phyloP scores from a whole-genome alignment of 345 rosid species.

The Ricinus communis region DNA sequence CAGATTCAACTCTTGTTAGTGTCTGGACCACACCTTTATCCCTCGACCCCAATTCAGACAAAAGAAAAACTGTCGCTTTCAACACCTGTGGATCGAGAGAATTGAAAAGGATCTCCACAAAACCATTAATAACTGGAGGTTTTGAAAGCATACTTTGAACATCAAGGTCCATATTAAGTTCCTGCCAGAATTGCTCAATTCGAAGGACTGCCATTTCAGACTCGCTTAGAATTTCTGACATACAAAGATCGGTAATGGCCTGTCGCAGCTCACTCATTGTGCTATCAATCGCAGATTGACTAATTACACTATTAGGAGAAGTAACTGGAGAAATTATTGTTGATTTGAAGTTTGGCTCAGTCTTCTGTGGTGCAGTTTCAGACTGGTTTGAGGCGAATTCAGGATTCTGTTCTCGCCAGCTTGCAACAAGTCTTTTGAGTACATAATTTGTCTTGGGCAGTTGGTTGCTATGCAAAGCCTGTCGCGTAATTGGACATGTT shows the following conservation, averaged over 20 bases:
- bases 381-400: constrained; percentile 20
- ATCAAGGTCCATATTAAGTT: constrained; percentile 37
- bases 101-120: constrained; percentile 71
- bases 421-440: constrained; percentile 63
- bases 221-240: constrained; percentile 54
- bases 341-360: constrained; percentile 28
- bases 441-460: constrained; percentile 69
- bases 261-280: constrained; percentile 45
- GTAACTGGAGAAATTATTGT: constrained; percentile 23
- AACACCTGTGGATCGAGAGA: constrained; percentile 50
- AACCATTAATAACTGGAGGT: constrained; percentile 59
- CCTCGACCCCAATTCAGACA: constrained; percentile 69
- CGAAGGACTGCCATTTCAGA: constrained; percentile 63
- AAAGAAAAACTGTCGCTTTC: constrained; percentile 52
- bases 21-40: constrained; percentile 59
- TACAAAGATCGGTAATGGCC: constrained; percentile 52
- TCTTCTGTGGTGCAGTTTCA: constrained; percentile 22
- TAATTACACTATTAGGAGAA: constrained; percentile 55
- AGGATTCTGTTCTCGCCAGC: constrained; percentile 57
- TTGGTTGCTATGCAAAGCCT: constrained; percentile 46
- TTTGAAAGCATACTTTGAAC: constrained; percentile 50
- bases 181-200: constrained; percentile 59
- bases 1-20: constrained; percentile 63
- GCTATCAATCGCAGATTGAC: constrained; percentile 50
- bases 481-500: constrained; percentile 71